phyloP scores from a whole-genome alignment of 169 alveolate genomes.

The Miamiensis avidus region DNA sequence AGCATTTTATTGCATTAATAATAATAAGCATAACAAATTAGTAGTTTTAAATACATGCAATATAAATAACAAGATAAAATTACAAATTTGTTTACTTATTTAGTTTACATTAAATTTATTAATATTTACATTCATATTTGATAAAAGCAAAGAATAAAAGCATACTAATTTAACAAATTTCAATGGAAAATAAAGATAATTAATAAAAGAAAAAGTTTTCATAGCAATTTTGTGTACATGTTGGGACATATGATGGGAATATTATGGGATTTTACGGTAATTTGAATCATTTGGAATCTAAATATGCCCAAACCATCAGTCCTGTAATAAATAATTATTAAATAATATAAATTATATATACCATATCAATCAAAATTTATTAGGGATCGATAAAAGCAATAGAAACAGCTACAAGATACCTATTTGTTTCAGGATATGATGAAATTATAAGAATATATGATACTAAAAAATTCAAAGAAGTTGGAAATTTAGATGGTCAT shows the following conservation, averaged over 20 bases:
- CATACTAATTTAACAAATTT: background rate
- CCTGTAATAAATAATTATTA: background rate
- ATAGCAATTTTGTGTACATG: slow-evolving; percentile 4
- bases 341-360: background rate
- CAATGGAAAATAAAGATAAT: background rate
- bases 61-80: too few relatives aligned
- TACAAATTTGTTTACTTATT: too few relatives aligned
- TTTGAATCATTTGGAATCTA: background rate
- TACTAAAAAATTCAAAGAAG: slow-evolving; percentile 15
- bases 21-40: too few relatives aligned
- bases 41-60: too few relatives aligned
- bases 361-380: too few relatives aligned
- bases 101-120: too few relatives aligned
- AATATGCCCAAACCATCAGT: slow-evolving; percentile 1
- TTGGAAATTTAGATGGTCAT: slow-evolving; percentile 26
- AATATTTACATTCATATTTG: too few relatives aligned
- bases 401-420: background rate
- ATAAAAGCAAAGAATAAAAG: too few relatives aligned
- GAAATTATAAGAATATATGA: slow-evolving; percentile 23
- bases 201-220: too few relatives aligned
- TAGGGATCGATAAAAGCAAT: slow-evolving; percentile 20
- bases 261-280: slow-evolving; percentile 21
- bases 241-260: slow-evolving; percentile 24
- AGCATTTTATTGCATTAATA: too few relatives aligned
- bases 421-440: slow-evolving; percentile 26